A percentile compares a stretch with the other conserved stretches of the same genome.
These are phyloP conservation scores for Phialemonium atrogriseum DNA, from an alignment of 2,329 filamentous ascomycete genomes.

Conservation along the genomic window DNA sequence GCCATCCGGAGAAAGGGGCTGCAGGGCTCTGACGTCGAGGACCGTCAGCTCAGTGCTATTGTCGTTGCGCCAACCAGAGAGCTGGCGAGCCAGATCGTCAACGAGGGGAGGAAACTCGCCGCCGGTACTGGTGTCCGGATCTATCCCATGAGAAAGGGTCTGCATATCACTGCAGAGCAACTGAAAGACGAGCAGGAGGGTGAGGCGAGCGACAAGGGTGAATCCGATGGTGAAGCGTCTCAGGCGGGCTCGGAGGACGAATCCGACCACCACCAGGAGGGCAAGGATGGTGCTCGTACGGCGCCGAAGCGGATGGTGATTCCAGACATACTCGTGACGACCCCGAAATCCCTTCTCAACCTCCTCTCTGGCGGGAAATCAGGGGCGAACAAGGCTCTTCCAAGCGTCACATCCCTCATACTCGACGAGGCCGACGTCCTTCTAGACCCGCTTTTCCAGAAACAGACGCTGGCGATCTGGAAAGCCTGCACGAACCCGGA, in stretches of 20 bases:
- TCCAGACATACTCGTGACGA: constrained; percentile 73
- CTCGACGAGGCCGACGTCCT: constrained; percentile 95
- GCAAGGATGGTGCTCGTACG: constrained; percentile 8
- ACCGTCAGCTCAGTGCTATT: constrained; percentile 55
- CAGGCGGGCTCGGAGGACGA: too few species aligned
- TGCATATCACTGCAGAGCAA: constrained; percentile 51
- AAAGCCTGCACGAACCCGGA: constrained; percentile 60
- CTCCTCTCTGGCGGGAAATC: constrained; percentile 45
- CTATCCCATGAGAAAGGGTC: constrained; percentile 76
- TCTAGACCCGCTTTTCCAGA: constrained; percentile 80
- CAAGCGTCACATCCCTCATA: constrained; percentile 64
- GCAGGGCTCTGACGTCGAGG: constrained; percentile 20
- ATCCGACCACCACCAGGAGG: constrained; percentile 3
- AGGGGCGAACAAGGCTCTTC: constrained; percentile 42
- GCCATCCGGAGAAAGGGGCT: constrained; percentile 52
- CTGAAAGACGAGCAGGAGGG: constrained; percentile 6
- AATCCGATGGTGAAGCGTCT: constrained; percentile 2
- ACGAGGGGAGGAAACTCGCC: constrained; percentile 77
- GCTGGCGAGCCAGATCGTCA: constrained; percentile 70
- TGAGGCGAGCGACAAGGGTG: not conserved
- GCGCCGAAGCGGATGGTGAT: constrained; percentile 48
- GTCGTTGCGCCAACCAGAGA: constrained; percentile 73
- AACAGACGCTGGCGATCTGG: constrained; percentile 83
- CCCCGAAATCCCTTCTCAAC: constrained; percentile 70
- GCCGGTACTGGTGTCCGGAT: constrained; percentile 70